A percentile compares a stretch with the other conserved stretches of the same genome.
phyloP scores from a whole-genome alignment of 805 yeast genomes.

The Candida dendrica region DNA sequence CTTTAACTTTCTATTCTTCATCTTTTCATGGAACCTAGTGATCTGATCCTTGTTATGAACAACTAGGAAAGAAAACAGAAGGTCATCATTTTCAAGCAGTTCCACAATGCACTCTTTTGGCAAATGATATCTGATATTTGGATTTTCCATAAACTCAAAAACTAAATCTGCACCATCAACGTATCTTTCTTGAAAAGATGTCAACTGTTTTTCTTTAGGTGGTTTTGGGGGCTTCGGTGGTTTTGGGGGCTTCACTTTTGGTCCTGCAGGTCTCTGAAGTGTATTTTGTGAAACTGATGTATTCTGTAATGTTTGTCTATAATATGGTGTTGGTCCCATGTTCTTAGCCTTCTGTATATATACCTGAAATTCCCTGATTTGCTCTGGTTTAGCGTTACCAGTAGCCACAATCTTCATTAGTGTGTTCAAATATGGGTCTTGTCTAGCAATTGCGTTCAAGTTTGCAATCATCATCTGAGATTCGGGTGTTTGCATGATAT shows the following conservation, averaged over 20 bases:
- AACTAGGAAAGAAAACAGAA: constrained; percentile 30
- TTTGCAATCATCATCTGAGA: constrained; percentile 80
- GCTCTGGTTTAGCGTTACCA: constrained; percentile 66
- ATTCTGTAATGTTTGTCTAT: constrained; percentile 22
- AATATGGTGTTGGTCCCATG: constrained; percentile 51
- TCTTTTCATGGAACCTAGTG: constrained; percentile 15
- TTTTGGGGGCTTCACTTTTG: constrained; percentile 13
- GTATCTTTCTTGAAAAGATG: constrained; percentile 74
- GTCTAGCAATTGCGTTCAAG: constrained; percentile 73
- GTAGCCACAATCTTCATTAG: constrained; percentile 84
- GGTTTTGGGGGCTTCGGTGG: constrained; percentile 10
- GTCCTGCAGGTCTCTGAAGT: constrained; percentile 2
- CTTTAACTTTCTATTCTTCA: constrained; percentile 14
- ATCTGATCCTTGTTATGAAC: constrained; percentile 20
- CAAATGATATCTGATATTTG: constrained; percentile 62
- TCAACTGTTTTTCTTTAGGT: constrained; percentile 48
- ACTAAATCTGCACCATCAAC: constrained; percentile 63
- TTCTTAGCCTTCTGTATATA: constrained; percentile 73
- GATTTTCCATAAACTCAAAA: constrained; percentile 78
- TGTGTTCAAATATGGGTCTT: constrained; percentile 56
- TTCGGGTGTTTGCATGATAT: constrained; percentile 47
- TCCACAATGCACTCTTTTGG: constrained; percentile 79
- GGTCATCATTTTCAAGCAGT: constrained; percentile 28
- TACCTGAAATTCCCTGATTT: constrained; percentile 71
- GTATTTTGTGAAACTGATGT: too few relatives aligned